phyloP scores from a whole-genome alignment of 768 basidiomycete genomes.

The Rhizopogon roseolus region DNA sequence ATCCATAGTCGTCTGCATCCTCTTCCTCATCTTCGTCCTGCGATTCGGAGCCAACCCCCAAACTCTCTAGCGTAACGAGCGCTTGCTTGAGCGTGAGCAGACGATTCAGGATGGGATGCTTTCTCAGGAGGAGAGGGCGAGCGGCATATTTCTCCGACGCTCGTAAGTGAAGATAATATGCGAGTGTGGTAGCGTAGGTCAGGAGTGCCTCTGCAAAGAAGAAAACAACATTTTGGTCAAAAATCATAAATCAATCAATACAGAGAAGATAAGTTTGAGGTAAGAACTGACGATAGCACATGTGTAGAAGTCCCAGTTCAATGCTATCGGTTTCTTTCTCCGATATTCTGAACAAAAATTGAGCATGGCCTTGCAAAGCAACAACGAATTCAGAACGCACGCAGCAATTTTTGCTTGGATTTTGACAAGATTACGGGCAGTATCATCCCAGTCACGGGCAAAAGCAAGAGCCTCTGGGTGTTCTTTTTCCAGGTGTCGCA shows the following conservation, averaged over 20 bases:
- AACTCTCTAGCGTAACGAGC: slow-evolving; percentile 74
- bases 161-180: slow-evolving; percentile 90
- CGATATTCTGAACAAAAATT: slow-evolving; percentile 38
- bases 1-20: slow-evolving; percentile 25
- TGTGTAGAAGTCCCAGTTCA: slow-evolving; percentile 66
- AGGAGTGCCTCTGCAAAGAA: slow-evolving; percentile 69
- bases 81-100: slow-evolving; percentile 81
- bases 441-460: slow-evolving; percentile 81
- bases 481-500: slow-evolving; percentile 69
- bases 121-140: slow-evolving; percentile 56
- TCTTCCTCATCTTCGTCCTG: slow-evolving; percentile 44
- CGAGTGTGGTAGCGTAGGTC: slow-evolving; percentile 85
- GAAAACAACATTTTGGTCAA: background rate
- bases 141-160: slow-evolving; percentile 59
- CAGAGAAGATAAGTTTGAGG: background rate
- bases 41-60: slow-evolving; percentile 63
- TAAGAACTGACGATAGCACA: slow-evolving; percentile 77
- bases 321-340: slow-evolving; percentile 45
- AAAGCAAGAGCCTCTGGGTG: slow-evolving; percentile 77
- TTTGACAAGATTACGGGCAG: slow-evolving; percentile 46
- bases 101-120: slow-evolving; percentile 70
- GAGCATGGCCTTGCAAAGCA: background rate
- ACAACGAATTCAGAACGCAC: slow-evolving; percentile 31
- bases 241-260: background rate
- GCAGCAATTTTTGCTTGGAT: slow-evolving; percentile 48